Evolutionary conservation across 257 asterid species (phyloP), one percentile per base, ranked within the genome.

Genomic region (Gentiana straminea): DNA sequence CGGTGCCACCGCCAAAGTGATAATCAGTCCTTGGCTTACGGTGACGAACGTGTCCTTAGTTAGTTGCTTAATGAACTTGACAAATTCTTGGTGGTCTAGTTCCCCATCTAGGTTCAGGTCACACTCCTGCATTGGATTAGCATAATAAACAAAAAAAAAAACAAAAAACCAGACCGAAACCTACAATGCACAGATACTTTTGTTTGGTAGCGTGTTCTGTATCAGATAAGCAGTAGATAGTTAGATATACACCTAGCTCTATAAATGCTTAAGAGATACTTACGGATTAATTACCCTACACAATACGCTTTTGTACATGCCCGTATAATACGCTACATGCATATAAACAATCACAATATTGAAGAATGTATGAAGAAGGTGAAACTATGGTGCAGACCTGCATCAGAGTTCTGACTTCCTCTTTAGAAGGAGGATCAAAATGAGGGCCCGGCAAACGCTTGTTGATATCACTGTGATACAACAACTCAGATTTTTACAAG

Each of bases 381-480:
- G 9, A 10, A 35, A 61, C 35, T 49, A 33, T 7, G 35, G 13
- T 12, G 55, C 77, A 35, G 68, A 86, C 98, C 92, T 57, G 65
- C 77, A 90, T 70, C 68, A 90, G 67, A 54, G 48, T 59, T 67
- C 62, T 82, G 48, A 86, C 61, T 76, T 78, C 74, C 67, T 81
- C 95, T 69, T 71, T 86, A 37, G 94, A 54, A 4, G 98, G 96
- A 55, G 98, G 98, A 51, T 90, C 98, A 36, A 90, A 82, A 72
- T 90, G 98, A 46, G 86, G 92, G 64, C 98, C 95, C 32, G 98
- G 96, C 85, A 90, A 75, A 57, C 71, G 87, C 81, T 86, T 90
- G 49, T 90, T 90, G 55, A 90, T 71, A 64, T 90, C 98, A 67
- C 96, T 90, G 66, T 60, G 65, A 46, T 34, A 46, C 64, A 41